Conservation (phyloP, 768 basidiomycete genomes). For the Boletales sp. region DNA sequence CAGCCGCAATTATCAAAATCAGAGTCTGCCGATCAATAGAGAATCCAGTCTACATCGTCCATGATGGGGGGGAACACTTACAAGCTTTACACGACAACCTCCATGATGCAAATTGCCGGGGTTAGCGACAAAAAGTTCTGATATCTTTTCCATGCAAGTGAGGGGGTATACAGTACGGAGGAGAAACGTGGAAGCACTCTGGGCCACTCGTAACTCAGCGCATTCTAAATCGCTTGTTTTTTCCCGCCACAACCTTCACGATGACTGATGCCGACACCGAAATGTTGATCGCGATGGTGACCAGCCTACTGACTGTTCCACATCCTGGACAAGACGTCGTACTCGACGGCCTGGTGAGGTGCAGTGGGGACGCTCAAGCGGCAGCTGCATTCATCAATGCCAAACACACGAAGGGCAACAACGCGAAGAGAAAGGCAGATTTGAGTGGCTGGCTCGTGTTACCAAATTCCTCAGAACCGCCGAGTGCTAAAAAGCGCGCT, state of each 20-base stretch:
- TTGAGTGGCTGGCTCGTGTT: constrained; percentile 54
- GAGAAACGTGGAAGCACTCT: too few species aligned
- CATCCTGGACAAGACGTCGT: constrained; percentile 39
- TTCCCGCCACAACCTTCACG: background rate
- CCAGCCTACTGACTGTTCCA: constrained; percentile 46
- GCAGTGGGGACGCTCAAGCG: constrained; percentile 52
- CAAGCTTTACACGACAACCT: constrained; percentile 6
- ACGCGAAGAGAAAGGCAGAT: constrained; percentile 45
- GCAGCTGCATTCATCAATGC: constrained; percentile 43
- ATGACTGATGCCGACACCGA: constrained; percentile 53
- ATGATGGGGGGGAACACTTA: constrained; percentile 3
- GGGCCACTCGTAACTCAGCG: too few species aligned
- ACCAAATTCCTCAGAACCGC: constrained; percentile 19
- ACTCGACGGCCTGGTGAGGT: constrained; percentile 55
- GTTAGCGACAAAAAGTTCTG: background rate
- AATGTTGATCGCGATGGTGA: constrained; percentile 61
- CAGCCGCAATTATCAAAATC: constrained; percentile 3
- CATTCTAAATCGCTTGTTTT: background rate
- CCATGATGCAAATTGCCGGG: background rate
- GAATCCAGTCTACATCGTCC: background rate
- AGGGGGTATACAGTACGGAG: background rate
- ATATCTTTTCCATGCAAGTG: constrained; percentile 5
- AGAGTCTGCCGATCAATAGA: constrained; percentile 9
- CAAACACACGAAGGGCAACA: constrained; percentile 5
- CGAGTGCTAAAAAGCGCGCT: constrained; percentile 16